Evolutionary conservation across 2,329 filamentous ascomycete genomes (phyloP).

Genomic region (Hypoxylon sp.): DNA sequence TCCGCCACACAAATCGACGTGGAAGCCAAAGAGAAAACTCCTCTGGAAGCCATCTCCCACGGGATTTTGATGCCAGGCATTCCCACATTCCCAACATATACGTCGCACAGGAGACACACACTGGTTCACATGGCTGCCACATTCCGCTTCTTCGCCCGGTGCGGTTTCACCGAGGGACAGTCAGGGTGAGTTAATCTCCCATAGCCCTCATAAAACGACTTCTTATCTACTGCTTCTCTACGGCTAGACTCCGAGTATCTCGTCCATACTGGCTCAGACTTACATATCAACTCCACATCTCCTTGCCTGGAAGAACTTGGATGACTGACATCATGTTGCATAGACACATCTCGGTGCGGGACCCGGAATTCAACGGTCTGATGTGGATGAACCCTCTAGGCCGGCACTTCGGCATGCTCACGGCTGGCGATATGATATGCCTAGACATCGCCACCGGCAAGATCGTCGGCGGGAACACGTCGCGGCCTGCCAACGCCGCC

Average conservation of each 20-base stretch:
- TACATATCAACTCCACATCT: background rate
- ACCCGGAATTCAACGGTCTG: conserved; percentile 49
- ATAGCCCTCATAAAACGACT: background rate
- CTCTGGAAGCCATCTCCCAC: conserved; percentile 57
- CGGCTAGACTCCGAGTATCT: background rate
- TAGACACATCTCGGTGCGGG: conserved; percentile 53
- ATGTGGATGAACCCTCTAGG: conserved; percentile 79
- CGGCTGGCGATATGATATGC: conserved; percentile 76
- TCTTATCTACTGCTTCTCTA: background rate
- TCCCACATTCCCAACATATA: conserved; percentile 59
- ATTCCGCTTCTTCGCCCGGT: conserved; percentile 77
- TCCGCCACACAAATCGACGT: conserved; percentile 14
- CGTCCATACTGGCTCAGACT: background rate
- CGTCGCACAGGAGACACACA: conserved; percentile 71
- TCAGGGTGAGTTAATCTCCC: conserved; percentile 59
- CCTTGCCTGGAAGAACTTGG: background rate
- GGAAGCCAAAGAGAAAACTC: conserved; percentile 51
- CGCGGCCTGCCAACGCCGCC: conserved; percentile 73
- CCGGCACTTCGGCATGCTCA: conserved; percentile 75
- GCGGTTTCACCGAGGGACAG: conserved; percentile 78
- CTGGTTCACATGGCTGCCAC: conserved; percentile 76
- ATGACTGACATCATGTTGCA: conserved; percentile 6
- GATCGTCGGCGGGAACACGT: conserved; percentile 73
- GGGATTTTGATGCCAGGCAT: conserved; percentile 58
- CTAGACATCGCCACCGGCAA: conserved; percentile 71